Evolutionary conservation across 2,329 filamentous ascomycete species (phyloP).

Genomic region (Phaeosphaeria sp.): DNA sequence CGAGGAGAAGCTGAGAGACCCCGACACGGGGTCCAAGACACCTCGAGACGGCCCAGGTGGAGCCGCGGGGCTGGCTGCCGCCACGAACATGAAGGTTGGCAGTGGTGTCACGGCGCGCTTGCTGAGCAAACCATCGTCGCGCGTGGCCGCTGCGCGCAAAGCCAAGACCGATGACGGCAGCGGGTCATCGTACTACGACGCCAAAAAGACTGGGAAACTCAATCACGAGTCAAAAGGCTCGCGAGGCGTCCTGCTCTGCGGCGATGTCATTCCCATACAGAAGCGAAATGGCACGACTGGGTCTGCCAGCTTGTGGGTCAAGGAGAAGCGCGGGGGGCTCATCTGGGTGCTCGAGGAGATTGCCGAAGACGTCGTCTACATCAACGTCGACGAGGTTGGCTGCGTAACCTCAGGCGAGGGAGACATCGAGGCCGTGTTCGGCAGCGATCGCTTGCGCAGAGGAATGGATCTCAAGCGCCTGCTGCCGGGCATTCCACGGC

Average conservation of each 20-base stretch:
- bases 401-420: constrained; percentile 73
- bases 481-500: constrained; percentile 81
- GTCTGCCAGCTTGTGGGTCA: constrained; percentile 96
- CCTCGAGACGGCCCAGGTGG: constrained; percentile 22
- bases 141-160: constrained; percentile 61
- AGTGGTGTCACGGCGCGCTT: constrained; percentile 88
- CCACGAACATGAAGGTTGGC: constrained; percentile 67
- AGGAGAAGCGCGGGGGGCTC: constrained; percentile 90
- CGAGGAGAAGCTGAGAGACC: constrained; percentile 78
- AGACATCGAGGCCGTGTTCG: constrained; percentile 88
- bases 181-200: constrained; percentile 53
- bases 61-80: constrained; percentile 43
- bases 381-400: constrained; percentile 80
- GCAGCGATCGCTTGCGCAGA: constrained; percentile 68
- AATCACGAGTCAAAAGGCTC: constrained; percentile 79
- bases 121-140: constrained; percentile 79
- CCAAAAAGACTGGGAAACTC: constrained; percentile 60
- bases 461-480: constrained; percentile 80
- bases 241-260: constrained; percentile 88
- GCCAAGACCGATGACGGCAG: constrained; percentile 71
- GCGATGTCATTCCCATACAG: constrained; percentile 97
- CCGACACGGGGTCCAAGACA: constrained; percentile 58
- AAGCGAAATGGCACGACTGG: constrained; percentile 93
- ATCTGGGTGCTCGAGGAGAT: constrained; percentile 99
- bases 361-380: constrained; percentile 84